Conservation (phyloP, 2,329 filamentous ascomycete genomes). For the Xylaria multiplex region DNA sequence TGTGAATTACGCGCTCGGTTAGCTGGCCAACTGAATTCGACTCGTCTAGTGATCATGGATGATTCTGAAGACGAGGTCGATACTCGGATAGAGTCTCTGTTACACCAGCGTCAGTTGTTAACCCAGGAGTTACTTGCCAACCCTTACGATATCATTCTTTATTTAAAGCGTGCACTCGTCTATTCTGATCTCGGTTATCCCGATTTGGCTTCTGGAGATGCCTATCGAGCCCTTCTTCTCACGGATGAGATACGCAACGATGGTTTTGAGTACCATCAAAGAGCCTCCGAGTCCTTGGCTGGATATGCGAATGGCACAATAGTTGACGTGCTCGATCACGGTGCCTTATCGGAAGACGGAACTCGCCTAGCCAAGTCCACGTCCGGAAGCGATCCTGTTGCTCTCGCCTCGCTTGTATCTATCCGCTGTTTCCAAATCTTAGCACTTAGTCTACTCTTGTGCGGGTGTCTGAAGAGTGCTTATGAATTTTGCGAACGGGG, state of each 20-base stretch:
- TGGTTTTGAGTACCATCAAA: constrained; percentile 82
- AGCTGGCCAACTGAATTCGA: constrained; percentile 12
- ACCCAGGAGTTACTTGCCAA: constrained; percentile 63
- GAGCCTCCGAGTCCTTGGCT: constrained; percentile 65
- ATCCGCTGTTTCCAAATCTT: constrained; percentile 69
- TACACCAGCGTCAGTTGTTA: constrained; percentile 65
- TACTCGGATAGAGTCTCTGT: constrained; percentile 56
- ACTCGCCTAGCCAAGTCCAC: constrained; percentile 49
- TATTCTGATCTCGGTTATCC: constrained; percentile 84
- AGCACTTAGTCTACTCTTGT: constrained; percentile 67
- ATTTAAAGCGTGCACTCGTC: constrained; percentile 74
- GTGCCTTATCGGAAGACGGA: constrained; percentile 52
- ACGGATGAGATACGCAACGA: constrained; percentile 83
- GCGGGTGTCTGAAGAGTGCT: constrained; percentile 75
- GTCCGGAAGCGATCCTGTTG: constrained; percentile 49
- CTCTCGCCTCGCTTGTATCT: constrained; percentile 62
- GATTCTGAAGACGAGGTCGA: constrained; percentile 50
- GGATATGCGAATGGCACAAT: constrained; percentile 51
- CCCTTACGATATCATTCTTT: constrained; percentile 72
- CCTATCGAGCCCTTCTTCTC: constrained; percentile 88
- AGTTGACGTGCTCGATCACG: constrained; percentile 59
- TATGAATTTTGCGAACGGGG: constrained; percentile 72
- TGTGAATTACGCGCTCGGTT: constrained; percentile 11
- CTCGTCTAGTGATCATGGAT: constrained; percentile 29
- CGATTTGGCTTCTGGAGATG: constrained; percentile 88